Base-by-base conservation (phyloP, 2,329 filamentous ascomycete species). In the Colletotrichum sp. region DNA sequence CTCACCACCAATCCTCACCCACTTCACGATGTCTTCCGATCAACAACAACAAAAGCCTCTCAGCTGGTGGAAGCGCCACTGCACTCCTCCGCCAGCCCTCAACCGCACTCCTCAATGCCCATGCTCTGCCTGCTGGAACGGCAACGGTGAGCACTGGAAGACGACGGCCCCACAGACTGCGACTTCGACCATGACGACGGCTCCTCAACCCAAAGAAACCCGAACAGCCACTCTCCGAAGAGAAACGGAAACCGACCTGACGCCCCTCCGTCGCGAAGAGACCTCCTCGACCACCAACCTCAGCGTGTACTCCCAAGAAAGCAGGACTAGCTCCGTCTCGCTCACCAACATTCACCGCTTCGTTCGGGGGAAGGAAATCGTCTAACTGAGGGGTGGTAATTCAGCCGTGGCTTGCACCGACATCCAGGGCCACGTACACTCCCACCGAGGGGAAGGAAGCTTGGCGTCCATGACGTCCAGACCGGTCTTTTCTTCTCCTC, bases 61-160 rank as follows among this genome's bases (percentile, higher is more conserved):
- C 65, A 81, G 79, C 77, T 86, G 85, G 85, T 85, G 85, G 75
- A 82, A 83, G 64, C 84, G 84, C 76, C 85, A 86, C 81, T 85
- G 83, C 76, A 79, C 84, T 63, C 83, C 85, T 69, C 82, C 83
- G 21, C 84, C 84, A 3, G 84, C 85, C 61, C 79, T 84, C 78
- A 82, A 81, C 78, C 78, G 78, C 74, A 79, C 78, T 38, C 79
- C 83, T 5, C 76, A 80, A 24, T 86, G 85, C 71, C 84, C 84
- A 68, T 86, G 85, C 78, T 81, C 79, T 67, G 76, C 79, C 61
- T 85, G 83, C 80, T 85, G 73, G 73, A 75, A 75, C 64, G 73
- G 69, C 12, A 75, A 73, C 63, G 73, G 73, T 43, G 64, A 75
- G 69, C 73, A 75, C 64, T 75, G 73, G 73, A 75, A 73, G 73